Base-by-base conservation (phyloP, 768 basidiomycete species). In the Boletus vinaceobasis region DNA sequence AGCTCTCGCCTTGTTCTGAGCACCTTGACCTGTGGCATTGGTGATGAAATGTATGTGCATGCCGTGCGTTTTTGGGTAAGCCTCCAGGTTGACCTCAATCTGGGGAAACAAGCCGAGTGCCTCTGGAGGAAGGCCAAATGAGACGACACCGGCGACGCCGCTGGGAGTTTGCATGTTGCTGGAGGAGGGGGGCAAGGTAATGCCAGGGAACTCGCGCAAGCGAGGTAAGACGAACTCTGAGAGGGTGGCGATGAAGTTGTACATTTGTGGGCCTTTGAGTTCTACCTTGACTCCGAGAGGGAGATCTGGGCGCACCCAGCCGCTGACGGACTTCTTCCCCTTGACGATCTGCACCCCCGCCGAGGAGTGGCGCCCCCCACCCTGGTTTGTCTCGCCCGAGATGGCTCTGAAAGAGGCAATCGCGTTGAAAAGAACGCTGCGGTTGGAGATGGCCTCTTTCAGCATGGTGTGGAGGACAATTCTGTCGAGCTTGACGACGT, bases 1-100 rank as follows among this genome's bases (percentile, higher is more conserved):
- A 2, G 90, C 85, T 64, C 94, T 82, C 8, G 93, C 94, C 54
- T 83, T 79, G 68, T 94, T 89, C 74, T 97, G 90, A 7, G 95
- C 95, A 13, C 92, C 92, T n/a, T 85, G 72, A 0, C 96, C 96
- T 43, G 78, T 77, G 5, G 90, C 89, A 66, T 88, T 93, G 21
- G 96, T 98, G 53, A 94, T 79, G 67, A 96, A 94, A 68, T 95
- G 90, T 36, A 99, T 85, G 66, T 98, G 90, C 83, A 99, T 91
- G 19, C 96, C 96, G 64, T 87, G 87, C 43, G 83, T 68, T 60
- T 82, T 83, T 6, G 93, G 92, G 68, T 98, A 99, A 29, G 89
- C 74, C 65, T 98, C 95, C 40, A 88, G 71, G 69, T 97, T 97
- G 71, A 93, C 87, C 74, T 98, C 96, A 53, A 98, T 88, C 74